Conservation (phyloP, 1,139 yeast genomes). For the Taphrina communis region DNA sequence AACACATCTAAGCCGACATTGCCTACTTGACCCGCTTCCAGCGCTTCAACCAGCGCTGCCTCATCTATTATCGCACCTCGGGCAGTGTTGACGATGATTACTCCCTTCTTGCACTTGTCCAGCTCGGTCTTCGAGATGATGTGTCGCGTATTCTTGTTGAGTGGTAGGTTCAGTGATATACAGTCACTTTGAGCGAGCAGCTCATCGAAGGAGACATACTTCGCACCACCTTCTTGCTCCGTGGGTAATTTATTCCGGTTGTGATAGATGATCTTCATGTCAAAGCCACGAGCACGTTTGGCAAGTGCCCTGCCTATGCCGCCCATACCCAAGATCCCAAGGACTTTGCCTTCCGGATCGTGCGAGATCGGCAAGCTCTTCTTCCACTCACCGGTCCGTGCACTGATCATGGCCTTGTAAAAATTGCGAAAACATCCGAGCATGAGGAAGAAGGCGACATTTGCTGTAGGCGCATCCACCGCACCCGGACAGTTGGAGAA, state of each 20-base stretch:
- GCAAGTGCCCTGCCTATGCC: constrained; percentile 79
- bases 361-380: constrained; percentile 51
- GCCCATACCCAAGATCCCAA: constrained; percentile 81
- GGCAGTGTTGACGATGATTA: constrained; percentile 67
- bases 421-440: constrained; percentile 74
- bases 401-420: constrained; percentile 56
- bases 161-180: constrained; percentile 67
- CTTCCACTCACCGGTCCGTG: constrained; percentile 54
- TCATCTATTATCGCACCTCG: constrained; percentile 78
- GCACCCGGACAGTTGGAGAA: constrained; percentile 73
- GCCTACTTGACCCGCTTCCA: constrained; percentile 68
- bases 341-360: constrained; percentile 67
- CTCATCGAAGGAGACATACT: constrained; percentile 64
- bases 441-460: constrained; percentile 70
- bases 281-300: constrained; percentile 68
- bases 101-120: constrained; percentile 69
- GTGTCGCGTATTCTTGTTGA: constrained; percentile 61
- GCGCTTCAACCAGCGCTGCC: constrained; percentile 68
- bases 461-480: constrained; percentile 83
- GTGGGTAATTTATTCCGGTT: constrained; percentile 62
- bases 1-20: constrained; percentile 83
- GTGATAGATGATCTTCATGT: constrained; percentile 69
- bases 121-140: constrained; percentile 62
- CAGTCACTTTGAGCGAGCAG: constrained; percentile 64
- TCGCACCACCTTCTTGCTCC: constrained; percentile 61